Conservation (phyloP, 1,139 yeast species). For the Scheffersomyces quercinus region DNA sequence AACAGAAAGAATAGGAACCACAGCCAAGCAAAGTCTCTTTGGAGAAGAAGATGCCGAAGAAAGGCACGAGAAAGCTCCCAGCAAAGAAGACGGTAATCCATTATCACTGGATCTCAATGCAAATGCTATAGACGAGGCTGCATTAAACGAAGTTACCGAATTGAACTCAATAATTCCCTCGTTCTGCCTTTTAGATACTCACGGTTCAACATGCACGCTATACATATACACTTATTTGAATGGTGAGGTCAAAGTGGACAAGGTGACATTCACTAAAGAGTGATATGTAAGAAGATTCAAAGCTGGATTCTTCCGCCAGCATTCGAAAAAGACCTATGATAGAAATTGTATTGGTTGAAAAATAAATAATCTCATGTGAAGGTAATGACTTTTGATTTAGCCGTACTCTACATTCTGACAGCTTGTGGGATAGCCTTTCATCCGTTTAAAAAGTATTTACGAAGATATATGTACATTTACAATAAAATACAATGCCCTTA, state of each 20-base stretch:
- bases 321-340: too few relatives aligned
- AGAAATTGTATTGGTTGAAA: too few relatives aligned
- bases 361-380: too few relatives aligned
- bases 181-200: slow-evolving; percentile 83
- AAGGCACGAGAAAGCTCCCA: slow-evolving; percentile 7
- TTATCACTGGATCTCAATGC: slow-evolving; percentile 1
- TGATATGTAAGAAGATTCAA: slow-evolving; percentile 12
- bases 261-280: slow-evolving; percentile 76
- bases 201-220: slow-evolving; percentile 72
- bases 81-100: slow-evolving; percentile 7
- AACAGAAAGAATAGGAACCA: slow-evolving; percentile 3
- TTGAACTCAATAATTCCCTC: slow-evolving; percentile 60
- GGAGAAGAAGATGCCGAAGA: slow-evolving; percentile 12
- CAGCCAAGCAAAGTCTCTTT: slow-evolving; percentile 3
- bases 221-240: slow-evolving; percentile 81
- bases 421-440: too few relatives aligned
- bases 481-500: too few relatives aligned
- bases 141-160: slow-evolving; percentile 16
- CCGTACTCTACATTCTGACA: too few relatives aligned
- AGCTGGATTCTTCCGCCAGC: too few relatives aligned
- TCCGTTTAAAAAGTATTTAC: too few relatives aligned
- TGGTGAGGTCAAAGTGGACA: slow-evolving; percentile 89
- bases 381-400: too few relatives aligned
- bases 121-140: slow-evolving; percentile 17
- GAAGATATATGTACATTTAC: too few relatives aligned